Percentiles rank a stretch among this genome's conserved stretches.
These are phyloP conservation scores for Alternaria brassicae DNA, from an alignment of 2,329 filamentous ascomycete species.

Conservation along the genomic window DNA sequence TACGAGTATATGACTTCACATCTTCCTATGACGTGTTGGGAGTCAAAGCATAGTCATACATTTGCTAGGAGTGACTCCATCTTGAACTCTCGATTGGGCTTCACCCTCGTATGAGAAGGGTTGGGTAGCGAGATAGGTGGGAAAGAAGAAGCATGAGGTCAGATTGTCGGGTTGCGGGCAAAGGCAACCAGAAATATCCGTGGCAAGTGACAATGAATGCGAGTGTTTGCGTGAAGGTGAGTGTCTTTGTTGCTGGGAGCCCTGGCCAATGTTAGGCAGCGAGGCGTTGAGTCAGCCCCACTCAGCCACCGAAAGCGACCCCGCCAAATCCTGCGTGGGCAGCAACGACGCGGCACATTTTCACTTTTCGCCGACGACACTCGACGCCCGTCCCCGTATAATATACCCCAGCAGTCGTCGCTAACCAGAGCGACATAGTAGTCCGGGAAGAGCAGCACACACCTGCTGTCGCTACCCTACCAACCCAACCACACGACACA, in stretches of 20 bases:
- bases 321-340: slow-evolving; percentile 30
- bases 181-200: background rate
- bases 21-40: slow-evolving; percentile 4
- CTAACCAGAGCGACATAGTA: background rate
- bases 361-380: slow-evolving; percentile 28
- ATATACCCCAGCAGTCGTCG: slow-evolving; percentile 11
- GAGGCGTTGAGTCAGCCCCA: slow-evolving; percentile 28
- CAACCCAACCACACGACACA: slow-evolving; percentile 8
- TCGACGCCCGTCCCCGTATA: slow-evolving; percentile 9
- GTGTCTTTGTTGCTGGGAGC: slow-evolving; percentile 20
- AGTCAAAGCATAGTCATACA: slow-evolving; percentile 50
- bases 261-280: slow-evolving; percentile 37
- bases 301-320: slow-evolving; percentile 24
- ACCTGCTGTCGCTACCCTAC: slow-evolving; percentile 2
- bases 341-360: slow-evolving; percentile 33
- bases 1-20: background rate
- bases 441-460: background rate
- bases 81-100: slow-evolving; percentile 33
- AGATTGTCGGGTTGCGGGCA: background rate
- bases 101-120: slow-evolving; percentile 3
- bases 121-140: background rate
- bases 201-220: background rate
- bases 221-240: slow-evolving; percentile 19
- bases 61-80: slow-evolving; percentile 77
- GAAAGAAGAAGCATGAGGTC: slow-evolving; percentile 7